phyloP scores from a whole-genome alignment of 2,329 filamentous ascomycete genomes.

The Drechmeria coniospora region DNA sequence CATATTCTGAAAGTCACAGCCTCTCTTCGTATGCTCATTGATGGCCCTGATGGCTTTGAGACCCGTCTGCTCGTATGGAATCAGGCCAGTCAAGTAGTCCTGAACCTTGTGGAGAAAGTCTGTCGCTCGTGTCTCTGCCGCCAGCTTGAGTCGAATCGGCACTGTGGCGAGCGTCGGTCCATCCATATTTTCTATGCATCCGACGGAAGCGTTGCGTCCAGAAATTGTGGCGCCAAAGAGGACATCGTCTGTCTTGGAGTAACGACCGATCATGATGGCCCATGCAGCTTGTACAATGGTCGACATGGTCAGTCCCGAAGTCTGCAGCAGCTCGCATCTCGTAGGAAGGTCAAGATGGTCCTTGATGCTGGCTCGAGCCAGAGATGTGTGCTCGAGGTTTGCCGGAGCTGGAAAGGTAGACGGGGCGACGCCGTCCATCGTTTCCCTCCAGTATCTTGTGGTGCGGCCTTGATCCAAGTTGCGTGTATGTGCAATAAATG shows the following conservation, averaged over 20 bases:
- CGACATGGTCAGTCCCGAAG: conserved; percentile 4
- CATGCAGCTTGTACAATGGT: conserved; percentile 9
- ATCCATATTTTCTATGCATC: conserved; percentile 10
- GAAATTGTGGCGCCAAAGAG: conserved; percentile 12
- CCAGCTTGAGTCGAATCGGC: conserved; percentile 7
- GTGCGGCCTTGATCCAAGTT: background rate
- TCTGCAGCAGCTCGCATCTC: background rate
- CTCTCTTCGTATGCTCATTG: background rate
- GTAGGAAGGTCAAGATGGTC: background rate
- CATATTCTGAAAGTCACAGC: conserved; percentile 1
- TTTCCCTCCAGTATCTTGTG: background rate
- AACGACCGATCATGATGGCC: conserved; percentile 7
- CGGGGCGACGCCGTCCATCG: background rate
- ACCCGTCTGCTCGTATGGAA: conserved; percentile 3
- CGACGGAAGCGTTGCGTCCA: conserved; percentile 11
- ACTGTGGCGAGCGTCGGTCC: conserved; percentile 15
- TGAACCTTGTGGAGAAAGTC: conserved; percentile 9
- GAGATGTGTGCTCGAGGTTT: background rate
- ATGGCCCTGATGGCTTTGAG: background rate
- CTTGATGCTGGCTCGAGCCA: background rate
- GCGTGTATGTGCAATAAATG: conserved; percentile 2
- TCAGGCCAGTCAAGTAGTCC: conserved; percentile 6
- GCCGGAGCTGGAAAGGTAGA: conserved; percentile 1
- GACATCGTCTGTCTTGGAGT: conserved; percentile 7
- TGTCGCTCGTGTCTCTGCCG: conserved; percentile 2